Evolutionary conservation across 2,329 filamentous ascomycete species (phyloP), one percentile per base, ranked within the genome.

Genomic region (Cladosporium halotolerans): DNA sequence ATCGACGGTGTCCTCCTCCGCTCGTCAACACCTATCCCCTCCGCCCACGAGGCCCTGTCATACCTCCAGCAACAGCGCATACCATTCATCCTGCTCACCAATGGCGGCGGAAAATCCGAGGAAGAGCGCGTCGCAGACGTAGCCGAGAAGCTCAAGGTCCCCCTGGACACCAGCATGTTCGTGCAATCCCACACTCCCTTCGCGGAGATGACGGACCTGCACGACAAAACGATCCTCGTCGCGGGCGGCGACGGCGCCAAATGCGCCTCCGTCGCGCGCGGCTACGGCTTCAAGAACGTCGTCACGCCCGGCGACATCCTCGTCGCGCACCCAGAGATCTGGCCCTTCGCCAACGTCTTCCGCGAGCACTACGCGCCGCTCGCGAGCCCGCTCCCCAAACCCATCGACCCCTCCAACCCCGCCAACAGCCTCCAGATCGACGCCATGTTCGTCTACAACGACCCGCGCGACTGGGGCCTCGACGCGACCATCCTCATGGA

Each of bases 1-100:
- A 95, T 99, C 67, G 93, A 99, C 70, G 93, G 93, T 53, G 93
- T 99, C n/a, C 81, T 99, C 16, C 79, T 97, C 32, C 89, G 91
- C 65, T 86, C 87, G 56, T 82, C 86, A 3, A 81, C 84, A 57
- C 84, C 88, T 3, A 84, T 97, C 44, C 86, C 89, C 1, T 86
- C 88, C 32, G 92, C 93, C 1, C 76, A 82, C 1, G 79, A 88
- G 64, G 80, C 90, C 11, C 79, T 99, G 16, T 74, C 76, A 31
- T 85, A 83, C 63, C 83, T 97, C 16, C 83, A 90, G 61, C 72
- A 79, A 44, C 79, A 90, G 64, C 77, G 81, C 44, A 89, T 96
- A 43, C 91, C 91, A 10, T 97, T 95, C 73, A 92, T 99, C 63
- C 82, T 99, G 33, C 78, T 99, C 58, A 99, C 93, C 55, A 99